Base-by-base conservation (phyloP, 164 flowering plant species). In the Vitis cinerea region DNA sequence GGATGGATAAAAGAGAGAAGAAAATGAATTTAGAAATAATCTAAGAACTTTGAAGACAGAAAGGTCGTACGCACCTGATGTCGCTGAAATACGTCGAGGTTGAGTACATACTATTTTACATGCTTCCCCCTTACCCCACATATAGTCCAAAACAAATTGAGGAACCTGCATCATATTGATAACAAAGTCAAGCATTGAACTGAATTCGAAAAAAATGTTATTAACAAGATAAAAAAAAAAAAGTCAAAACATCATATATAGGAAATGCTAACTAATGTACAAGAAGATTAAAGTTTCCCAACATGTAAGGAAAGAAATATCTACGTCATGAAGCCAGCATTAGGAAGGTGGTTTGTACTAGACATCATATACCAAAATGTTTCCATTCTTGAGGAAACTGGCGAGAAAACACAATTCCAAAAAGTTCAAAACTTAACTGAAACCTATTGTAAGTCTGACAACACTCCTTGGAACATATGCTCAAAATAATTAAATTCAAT, bases 1-100 rank as follows among this genome's bases (percentile, higher is more conserved):
- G 31, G 37, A 59, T 14, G 9, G 12, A n/a, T 49, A 37, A 49
- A 31, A 59, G 15, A 71, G 59, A 56, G 4, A 48, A 63, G 49
- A 55, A 30, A 67, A 19, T 6, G 69, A 55, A 15, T 19, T 54
- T 14, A 15, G 48, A 55, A 37, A 57, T 14, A 19, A 30, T 15
- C 5, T 4, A 4, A 37, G 19, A 53, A 16, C 49, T n/a, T 4
- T 27, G 47, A 30, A 47, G 1, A 64, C 12, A 27, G 19, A 57
- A 16, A 59, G 13, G 63, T 52, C 27, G 23, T 54, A 53, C 17
- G 51, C 65, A 90, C 99, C 99, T 86, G 99, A 91, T 56, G 70
- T 87, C 54, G 98, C 98, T 53, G 99, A 96, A 75, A 96, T 91
- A 66, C 99, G 87, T 50, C 99, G 83, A 70, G 99, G 99, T 79